These are phyloP conservation scores for Penicillium robsamsonii DNA, from an alignment of 495 filamentous ascomycete species.

Conservation along the genomic window DNA sequence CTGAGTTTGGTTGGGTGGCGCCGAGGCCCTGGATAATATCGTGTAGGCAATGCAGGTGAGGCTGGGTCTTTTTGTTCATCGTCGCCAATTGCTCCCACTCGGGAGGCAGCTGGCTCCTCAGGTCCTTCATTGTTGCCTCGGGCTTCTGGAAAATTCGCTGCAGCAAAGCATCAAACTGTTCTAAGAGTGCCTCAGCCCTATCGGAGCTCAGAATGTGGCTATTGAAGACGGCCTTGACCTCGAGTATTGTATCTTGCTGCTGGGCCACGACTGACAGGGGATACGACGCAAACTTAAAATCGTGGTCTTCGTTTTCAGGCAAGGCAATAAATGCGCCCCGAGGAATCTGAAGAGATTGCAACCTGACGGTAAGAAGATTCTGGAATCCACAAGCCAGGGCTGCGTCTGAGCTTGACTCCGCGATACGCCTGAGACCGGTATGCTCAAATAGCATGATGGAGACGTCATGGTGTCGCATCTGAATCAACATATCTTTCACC, in stretches of 20 bases:
- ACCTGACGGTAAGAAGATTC: background rate
- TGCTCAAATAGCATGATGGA: background rate
- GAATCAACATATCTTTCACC: background rate
- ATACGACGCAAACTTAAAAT: background rate
- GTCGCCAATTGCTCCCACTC: background rate
- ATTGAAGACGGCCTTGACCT: background rate
- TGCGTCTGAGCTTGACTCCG: background rate
- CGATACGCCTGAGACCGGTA: background rate
- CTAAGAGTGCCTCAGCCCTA: background rate
- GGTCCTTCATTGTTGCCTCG: background rate
- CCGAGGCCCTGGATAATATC: background rate
- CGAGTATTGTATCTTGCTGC: background rate
- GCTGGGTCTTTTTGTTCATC: background rate
- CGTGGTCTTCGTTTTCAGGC: background rate
- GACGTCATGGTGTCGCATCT: background rate
- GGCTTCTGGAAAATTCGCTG: background rate
- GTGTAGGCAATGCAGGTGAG: background rate
- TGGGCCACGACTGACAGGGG: background rate
- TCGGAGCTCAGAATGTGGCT: background rate
- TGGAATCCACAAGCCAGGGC: conserved; percentile 1
- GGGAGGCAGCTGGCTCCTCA: background rate
- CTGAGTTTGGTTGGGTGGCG: background rate
- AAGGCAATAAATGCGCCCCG: background rate
- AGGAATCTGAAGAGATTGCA: conserved; percentile 1
- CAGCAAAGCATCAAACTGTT: background rate